phyloP scores from a whole-genome alignment of 2,329 filamentous ascomycete species.

The Alternaria solani region DNA sequence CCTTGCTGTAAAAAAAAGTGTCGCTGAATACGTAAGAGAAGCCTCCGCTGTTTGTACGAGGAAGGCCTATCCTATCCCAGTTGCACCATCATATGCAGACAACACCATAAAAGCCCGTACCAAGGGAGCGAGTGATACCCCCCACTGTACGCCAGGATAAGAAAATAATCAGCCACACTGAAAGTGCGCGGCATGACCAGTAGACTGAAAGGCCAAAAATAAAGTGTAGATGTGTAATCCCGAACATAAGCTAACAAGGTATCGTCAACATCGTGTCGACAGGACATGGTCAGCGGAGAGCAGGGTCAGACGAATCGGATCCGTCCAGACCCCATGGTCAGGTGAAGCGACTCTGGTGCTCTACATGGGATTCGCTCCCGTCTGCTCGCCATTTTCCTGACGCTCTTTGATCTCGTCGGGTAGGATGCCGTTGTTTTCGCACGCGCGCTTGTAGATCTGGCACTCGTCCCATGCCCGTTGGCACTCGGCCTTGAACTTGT shows the following conservation, averaged over 20 bases:
- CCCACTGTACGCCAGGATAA: constrained; percentile 31
- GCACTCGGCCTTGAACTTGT: constrained; percentile 83
- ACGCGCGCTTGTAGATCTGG: constrained; percentile 74
- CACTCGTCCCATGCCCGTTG: constrained; percentile 79
- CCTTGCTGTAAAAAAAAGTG: constrained; percentile 19
- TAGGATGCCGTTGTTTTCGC: constrained; percentile 51
- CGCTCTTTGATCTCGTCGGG: constrained; percentile 53
- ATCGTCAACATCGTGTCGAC: constrained; percentile 13
- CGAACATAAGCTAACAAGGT: constrained; percentile 14
- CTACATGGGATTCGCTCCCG: constrained; percentile 42
- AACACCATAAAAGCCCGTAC: constrained; percentile 18
- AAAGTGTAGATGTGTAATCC: constrained; percentile 12
- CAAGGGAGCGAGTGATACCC: constrained; percentile 31
- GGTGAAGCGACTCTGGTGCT: not conserved
- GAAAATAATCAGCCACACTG: constrained; percentile 12
- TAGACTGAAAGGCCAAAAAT: constrained; percentile 4
- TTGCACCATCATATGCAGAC: constrained; percentile 25
- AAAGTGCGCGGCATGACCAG: constrained; percentile 9
- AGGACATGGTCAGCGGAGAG: not conserved
- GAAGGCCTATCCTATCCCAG: constrained; percentile 22
- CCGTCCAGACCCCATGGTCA: not conserved
- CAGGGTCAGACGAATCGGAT: not conserved
- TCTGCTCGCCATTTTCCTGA: constrained; percentile 49
- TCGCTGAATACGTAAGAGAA: constrained; percentile 16
- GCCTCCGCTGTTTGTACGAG: constrained; percentile 16